Conservation (phyloP, 139 green algal genomes). For the Coelastrella sp. region DNA sequence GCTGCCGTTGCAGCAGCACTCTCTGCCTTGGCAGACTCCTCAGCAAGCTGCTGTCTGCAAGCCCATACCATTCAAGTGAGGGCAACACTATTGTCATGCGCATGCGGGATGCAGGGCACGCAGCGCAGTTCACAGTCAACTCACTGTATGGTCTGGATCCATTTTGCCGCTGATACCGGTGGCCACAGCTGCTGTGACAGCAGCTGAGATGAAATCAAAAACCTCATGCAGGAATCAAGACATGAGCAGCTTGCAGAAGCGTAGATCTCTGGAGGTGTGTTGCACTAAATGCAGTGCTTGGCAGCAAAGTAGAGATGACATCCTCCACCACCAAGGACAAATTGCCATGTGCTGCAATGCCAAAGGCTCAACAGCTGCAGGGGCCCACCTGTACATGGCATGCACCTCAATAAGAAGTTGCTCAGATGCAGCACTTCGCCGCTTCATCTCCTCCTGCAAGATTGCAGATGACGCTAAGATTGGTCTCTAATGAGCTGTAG, state of each 20-base stretch:
- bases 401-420: constrained; percentile 9
- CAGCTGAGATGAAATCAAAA: too few species aligned
- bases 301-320: too few species aligned
- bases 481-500: too few species aligned
- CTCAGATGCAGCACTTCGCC: neutral
- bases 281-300: too few species aligned
- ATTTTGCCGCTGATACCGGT: too few species aligned
- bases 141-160: too few species aligned
- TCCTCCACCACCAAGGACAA: too few species aligned
- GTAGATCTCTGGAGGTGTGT: too few species aligned
- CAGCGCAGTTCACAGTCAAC: neutral
- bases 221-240: too few species aligned
- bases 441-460: constrained; percentile 43
- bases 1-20: constrained; percentile 19
- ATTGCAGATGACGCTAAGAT: too few species aligned
- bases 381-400: constrained; percentile 27
- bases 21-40: constrained; percentile 6
- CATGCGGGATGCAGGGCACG: constrained; percentile 5
- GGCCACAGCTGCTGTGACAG: neutral
- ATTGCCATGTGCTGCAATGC: too few species aligned
- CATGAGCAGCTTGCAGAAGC: too few species aligned
- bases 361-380: neutral
- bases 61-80: neutral
- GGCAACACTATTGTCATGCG: neutral
- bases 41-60: constrained; percentile 27